Base-by-base conservation (phyloP, 805 yeast genomes). In the Starmerella scarabaei region DNA sequence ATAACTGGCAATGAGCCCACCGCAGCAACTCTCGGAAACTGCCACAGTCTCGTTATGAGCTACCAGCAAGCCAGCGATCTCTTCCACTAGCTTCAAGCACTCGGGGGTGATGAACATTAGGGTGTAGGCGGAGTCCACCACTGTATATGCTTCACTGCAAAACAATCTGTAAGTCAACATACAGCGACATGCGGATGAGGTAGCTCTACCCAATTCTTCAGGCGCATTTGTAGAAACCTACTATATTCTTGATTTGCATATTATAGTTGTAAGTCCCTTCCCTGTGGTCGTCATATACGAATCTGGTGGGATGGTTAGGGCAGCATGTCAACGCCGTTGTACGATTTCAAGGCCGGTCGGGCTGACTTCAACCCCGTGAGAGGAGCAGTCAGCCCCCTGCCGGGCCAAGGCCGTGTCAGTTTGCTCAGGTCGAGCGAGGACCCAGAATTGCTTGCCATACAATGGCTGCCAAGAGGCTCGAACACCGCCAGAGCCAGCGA, bases 1-100 rank as follows among this genome's bases (percentile, higher is more conserved):
- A 52, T 80, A 82, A 1, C 93, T 81, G 3, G 91, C 77, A 6
- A 83, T 62, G 14, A 83, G 66, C 0, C 94, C 94, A 7, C 94
- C 94, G 57, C 94, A 83, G 0, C 94, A 93, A 51, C 57, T 40
- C 14, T 83, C 94, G 5, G 86, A 75, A 1, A 80, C 78, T 0
- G 93, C 81, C 18, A 83, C 61, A 1, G 93, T 80, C 55, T 77
- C 76, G 12, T 67, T 59, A 21, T 75, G 64, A 16, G 57, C 54
- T 16, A 71, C 59, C 19, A 83, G 65, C 4, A 75, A 63, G 27
- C 56, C 59, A 0, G 91, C 76, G 32, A 83, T 80, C 53, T 66
- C 61, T 8, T 55, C 53, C 3, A 80, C 84, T 8, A 75, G 60
- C 19, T 43, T 52, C 31, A 62, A 57, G 4, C 78, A 63, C 15